Evolutionary conservation across 2,329 filamentous ascomycete species (phyloP), one percentile per base, ranked within the genome.

Genomic region (Onygena corvina): DNA sequence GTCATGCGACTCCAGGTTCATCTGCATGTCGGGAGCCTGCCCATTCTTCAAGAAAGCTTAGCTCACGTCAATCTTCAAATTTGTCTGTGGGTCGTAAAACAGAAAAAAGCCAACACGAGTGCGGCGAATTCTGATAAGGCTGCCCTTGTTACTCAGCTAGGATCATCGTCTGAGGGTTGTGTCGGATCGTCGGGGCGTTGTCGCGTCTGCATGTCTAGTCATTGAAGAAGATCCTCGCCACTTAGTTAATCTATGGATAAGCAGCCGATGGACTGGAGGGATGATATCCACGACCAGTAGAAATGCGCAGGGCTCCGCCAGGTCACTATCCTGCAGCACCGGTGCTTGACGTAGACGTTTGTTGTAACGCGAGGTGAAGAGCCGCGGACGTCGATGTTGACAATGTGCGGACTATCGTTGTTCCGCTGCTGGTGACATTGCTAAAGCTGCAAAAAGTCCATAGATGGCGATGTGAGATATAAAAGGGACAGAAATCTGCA

Each of bases 31-130:
- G 16, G 23, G 18, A 20, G 7, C 23, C 18, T 38, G 35, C 23
- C 35, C 18, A 20, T 12, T 38, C 35, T 38, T 20, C 35, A n/a
- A 21, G 11, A 40, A 40, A 40, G 36, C 36, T 40, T 40, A 40
- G 36, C 18, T 40, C 18, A 21, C 11, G 4, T 21, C 18, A 23
- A 40, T 40, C 36, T 18, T 40, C 36, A 21, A 18, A 20, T 9
- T 40, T 12, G 36, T 20, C 20, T 11, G 11, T 21, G 20, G 14
- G 18, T 14, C 36, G 18, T 23, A 23, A 21, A 11, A 23, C 36
- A 23, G 14, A 36, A 14, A 36, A 11, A 14, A 40, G n/a, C 21
- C 20, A n/a, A 23, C 25, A 23, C 4, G 6, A 23, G 25, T 40
- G 14, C 20, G 36, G 36, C 11, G 36, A 20, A 23, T 21, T 11